phyloP scores from a whole-genome alignment of 805 yeast species.

The Metschnikowia vanudenii region DNA sequence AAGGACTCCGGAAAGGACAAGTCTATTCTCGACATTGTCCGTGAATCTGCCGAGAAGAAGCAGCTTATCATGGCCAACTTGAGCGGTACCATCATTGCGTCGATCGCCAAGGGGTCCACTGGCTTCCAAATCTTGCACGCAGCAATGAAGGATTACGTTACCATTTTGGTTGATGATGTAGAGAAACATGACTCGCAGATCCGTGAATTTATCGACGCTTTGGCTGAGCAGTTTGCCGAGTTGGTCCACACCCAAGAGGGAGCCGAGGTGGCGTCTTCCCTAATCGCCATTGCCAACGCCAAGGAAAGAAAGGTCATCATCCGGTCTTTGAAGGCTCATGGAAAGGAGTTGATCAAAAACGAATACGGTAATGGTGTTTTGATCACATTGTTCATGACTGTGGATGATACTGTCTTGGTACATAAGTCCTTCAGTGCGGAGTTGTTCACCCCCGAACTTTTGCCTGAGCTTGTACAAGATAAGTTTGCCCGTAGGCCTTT shows the following conservation, averaged over 20 bases:
- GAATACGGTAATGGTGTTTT: conserved; percentile 85
- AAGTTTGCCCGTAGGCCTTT: conserved; percentile 89
- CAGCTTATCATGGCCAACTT: conserved; percentile 72
- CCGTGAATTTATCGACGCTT: conserved; percentile 75
- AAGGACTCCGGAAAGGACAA: conserved; percentile 67
- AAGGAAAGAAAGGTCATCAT: conserved; percentile 85
- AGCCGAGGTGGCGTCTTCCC: conserved; percentile 80
- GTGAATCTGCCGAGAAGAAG: conserved; percentile 73
- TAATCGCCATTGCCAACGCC: conserved; percentile 81
- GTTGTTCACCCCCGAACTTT: conserved; percentile 44
- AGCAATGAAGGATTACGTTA: conserved; percentile 86
- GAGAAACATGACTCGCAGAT: conserved; percentile 53
- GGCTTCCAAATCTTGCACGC: conserved; percentile 96
- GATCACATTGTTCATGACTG: conserved; percentile 74
- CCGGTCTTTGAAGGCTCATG: conserved; percentile 71
- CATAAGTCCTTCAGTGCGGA: conserved; percentile 69
- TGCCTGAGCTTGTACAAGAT: conserved; percentile 58
- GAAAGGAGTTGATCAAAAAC: conserved; percentile 71
- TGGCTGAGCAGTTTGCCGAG: conserved; percentile 89
- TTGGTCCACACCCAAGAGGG: conserved; percentile 95
- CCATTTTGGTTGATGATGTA: conserved; percentile 58
- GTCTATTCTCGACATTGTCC: conserved; percentile 62
- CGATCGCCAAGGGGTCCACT: conserved; percentile 92
- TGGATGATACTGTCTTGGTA: conserved; percentile 89
- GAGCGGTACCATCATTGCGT: conserved; percentile 78